These are phyloP conservation scores for Brassica napus DNA, from an alignment of 345 rosid genomes.

Conservation along the genomic window DNA sequence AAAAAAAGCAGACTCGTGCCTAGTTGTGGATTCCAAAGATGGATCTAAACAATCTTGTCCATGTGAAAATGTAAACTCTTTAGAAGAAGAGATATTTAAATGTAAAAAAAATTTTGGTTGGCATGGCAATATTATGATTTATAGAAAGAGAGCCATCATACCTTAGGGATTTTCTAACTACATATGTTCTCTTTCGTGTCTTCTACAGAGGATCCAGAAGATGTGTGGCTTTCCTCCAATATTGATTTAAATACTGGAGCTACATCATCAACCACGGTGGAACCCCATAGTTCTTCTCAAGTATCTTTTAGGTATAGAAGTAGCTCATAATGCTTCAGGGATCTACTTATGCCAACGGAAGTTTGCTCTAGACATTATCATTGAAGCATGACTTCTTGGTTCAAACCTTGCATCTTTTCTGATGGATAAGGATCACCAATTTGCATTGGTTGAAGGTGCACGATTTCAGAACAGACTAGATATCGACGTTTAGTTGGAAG, in stretches of 20 bases:
- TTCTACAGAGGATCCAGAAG: conserved; percentile 51
- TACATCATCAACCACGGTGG: conserved; percentile 62
- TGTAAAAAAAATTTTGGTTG: conserved; percentile 7
- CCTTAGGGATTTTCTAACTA: conserved; percentile 88
- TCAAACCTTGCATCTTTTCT: neutral
- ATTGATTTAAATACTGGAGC: conserved; percentile 78
- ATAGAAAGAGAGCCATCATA: conserved; percentile 35
- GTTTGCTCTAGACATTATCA: neutral
- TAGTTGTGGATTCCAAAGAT: conserved; percentile 7
- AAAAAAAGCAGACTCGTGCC: conserved; percentile 3
- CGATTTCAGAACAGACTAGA: neutral
- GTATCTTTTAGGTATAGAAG: neutral
- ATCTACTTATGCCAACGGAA: neutral
- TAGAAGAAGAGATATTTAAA: neutral
- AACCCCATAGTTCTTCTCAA: conserved; percentile 50
- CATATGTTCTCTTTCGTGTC: conserved; percentile 52
- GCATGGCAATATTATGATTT: conserved; percentile 2
- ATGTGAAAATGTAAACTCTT: neutral
- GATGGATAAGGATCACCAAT: neutral
- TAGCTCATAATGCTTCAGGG: neutral
- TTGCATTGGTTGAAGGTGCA: neutral
- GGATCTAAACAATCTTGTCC: conserved; percentile 8
- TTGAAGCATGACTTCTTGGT: neutral
- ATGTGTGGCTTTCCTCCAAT: conserved; percentile 68
- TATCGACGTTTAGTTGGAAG: neutral